phyloP scores from a whole-genome alignment of 768 basidiomycete genomes.

The Russula sp. region DNA sequence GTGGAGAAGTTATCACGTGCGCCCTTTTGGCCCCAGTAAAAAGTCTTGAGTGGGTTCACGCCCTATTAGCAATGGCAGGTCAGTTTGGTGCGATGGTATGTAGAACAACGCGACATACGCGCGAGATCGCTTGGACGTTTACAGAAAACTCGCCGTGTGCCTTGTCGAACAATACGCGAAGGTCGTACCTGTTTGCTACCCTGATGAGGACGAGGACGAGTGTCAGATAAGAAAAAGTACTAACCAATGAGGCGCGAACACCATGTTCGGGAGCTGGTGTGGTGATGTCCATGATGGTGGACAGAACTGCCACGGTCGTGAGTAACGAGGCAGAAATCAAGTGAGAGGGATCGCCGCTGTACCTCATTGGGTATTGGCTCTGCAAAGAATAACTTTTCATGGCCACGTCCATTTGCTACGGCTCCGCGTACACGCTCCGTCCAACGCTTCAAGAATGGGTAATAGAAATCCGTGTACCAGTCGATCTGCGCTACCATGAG shows the following conservation, averaged over 20 bases:
- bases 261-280: constrained; percentile 51
- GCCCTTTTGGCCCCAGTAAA: constrained; percentile 84
- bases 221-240: constrained; percentile 22
- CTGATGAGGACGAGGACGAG: constrained; percentile 19
- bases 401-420: constrained; percentile 27
- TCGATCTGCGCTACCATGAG: constrained; percentile 45
- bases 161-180: constrained; percentile 81
- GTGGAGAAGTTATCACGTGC: constrained; percentile 74
- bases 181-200: constrained; percentile 65
- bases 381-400: constrained; percentile 59
- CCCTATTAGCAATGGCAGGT: constrained; percentile 44
- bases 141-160: constrained; percentile 78
- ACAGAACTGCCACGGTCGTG: constrained; percentile 50
- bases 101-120: constrained; percentile 40
- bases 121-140: constrained; percentile 87
- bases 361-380: constrained; percentile 96
- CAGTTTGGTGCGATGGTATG: constrained; percentile 1
- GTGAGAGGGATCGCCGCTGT: neutral
- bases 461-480: constrained; percentile 85
- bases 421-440: constrained; percentile 46
- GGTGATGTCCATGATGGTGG: constrained; percentile 68
- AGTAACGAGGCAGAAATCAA: neutral
- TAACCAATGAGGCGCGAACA: constrained; percentile 71
- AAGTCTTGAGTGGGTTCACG: constrained; percentile 69
- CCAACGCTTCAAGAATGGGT: constrained; percentile 68